Conservation (phyloP, 2,329 filamentous ascomycete species). For the Raffaelea albimanens region DNA sequence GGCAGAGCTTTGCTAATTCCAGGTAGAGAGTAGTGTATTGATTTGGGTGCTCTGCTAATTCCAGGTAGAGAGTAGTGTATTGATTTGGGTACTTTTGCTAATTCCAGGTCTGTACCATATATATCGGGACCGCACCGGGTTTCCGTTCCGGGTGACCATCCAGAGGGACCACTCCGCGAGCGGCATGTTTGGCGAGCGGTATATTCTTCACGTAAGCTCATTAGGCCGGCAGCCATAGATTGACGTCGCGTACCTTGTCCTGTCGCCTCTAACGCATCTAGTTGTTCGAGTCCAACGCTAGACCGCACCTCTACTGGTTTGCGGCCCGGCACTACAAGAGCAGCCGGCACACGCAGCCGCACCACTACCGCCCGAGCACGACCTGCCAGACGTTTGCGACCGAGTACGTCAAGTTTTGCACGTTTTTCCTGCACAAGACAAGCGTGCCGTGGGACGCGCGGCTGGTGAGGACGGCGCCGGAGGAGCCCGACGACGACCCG, state of each 20-base stretch:
- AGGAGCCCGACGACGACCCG: too few relatives aligned
- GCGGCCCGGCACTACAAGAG: conserved; percentile 41
- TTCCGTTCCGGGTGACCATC: conserved; percentile 55
- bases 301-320: conserved; percentile 52
- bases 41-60: too few relatives aligned
- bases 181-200: conserved; percentile 46
- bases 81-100: too few relatives aligned
- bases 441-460: conserved; percentile 51
- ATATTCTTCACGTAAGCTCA: conserved; percentile 48
- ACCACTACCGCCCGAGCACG: conserved; percentile 28
- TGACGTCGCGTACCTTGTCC: too few relatives aligned
- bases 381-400: conserved; percentile 27
- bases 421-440: conserved; percentile 49
- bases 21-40: too few relatives aligned
- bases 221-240: too few relatives aligned
- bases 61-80: too few relatives aligned
- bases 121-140: conserved; percentile 53
- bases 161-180: conserved; percentile 37
- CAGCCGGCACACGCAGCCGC: conserved; percentile 25
- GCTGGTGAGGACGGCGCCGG: conserved; percentile 1
- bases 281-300: conserved; percentile 57
- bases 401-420: conserved; percentile 42
- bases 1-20: too few relatives aligned
- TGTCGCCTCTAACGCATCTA: conserved; percentile 20
- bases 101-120: conserved; percentile 50